Conservation (phyloP, 192 early-diverging fungal genomes). For the Phlyctochytrium bullatum region DNA sequence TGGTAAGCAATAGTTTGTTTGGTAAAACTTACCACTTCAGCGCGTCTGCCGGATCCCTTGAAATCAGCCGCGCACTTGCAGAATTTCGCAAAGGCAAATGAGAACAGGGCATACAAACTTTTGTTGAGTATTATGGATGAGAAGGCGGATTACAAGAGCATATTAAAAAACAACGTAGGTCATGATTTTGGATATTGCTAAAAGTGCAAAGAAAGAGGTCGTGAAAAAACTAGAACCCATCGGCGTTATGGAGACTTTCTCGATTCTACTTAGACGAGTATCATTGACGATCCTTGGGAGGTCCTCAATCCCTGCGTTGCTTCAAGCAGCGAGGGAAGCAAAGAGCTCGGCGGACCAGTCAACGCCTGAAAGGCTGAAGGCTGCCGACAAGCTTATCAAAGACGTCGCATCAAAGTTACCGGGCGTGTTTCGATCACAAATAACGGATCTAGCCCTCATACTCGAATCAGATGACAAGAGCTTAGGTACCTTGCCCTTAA, state of each 20-base stretch:
- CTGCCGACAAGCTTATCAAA: conserved; percentile 56
- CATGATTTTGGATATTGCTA: conserved; percentile 22
- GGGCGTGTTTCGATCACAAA: conserved; percentile 53
- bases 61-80: conserved; percentile 60
- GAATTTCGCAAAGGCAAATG: conserved; percentile 70
- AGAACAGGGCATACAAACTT: conserved; percentile 62
- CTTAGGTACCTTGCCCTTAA: conserved; percentile 37
- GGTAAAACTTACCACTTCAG: neutral
- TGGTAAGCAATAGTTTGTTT: conserved; percentile 35
- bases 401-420: conserved; percentile 58
- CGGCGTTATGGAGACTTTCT: conserved; percentile 69
- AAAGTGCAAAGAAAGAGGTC: conserved; percentile 57
- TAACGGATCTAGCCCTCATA: conserved; percentile 46
- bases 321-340: conserved; percentile 37
- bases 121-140: conserved; percentile 73
- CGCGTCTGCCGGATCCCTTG: conserved; percentile 55
- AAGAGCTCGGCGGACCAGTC: conserved; percentile 1
- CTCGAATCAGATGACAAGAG: conserved; percentile 34
- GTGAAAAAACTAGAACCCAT: conserved; percentile 63
- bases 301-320: conserved; percentile 57
- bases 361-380: conserved; percentile 28
- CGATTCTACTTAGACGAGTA: conserved; percentile 70
- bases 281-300: conserved; percentile 74
- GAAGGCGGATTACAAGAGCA: conserved; percentile 62
- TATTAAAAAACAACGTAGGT: conserved; percentile 64